Evolutionary conservation across 2,329 filamentous ascomycete genomes (phyloP), one percentile per base, ranked within the genome.

Genomic region (Coniochaeta prunicola): DNA sequence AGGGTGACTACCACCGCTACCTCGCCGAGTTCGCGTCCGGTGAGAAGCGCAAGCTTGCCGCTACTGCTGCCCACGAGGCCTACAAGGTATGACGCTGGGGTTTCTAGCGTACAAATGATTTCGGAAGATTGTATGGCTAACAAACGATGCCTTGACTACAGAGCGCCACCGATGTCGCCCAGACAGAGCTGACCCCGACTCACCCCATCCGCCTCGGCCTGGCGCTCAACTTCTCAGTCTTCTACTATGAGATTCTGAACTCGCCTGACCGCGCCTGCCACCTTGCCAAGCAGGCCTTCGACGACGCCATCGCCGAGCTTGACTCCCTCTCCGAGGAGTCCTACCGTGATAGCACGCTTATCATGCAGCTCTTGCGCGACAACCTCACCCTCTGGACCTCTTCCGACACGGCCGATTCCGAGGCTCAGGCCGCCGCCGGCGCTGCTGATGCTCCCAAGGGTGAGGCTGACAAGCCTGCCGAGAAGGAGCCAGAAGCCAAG

Each of bases 231-330:
- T 97, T 97, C 87, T 97, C 92, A 65, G 93, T 97, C 71, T 97
- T 97, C 84, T 96, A 96, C 87, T 96, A 97, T 79, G 94, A 97
- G 85, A 97, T 97, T 76, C 83, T 97, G 74, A 97, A 97, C 88
- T 96, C 92, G 36, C 93, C 92, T 71, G 92, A 97, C 79, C 91
- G 90, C 74, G 93, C 93, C 73, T 97, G 93, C 87, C 93, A 97
- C 76, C 87, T 97, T 67, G 93, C 93, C 78, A 97, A 97, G 87
- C 93, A 97, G 83, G 93, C 94, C 56, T 97, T 97, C 73, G 93
- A 97, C 75, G 93, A 97, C 76, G 93, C 93, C 71, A 97, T 97
- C 76, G 93, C 93, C 72, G 92, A 97, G 87, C 91, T 97, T 69
- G 93, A 97, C 83, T 96, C 92, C 57, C 84, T 97, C 65, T 96